Conservation (phyloP, 352 stramenopile species). For the Phytophthora citrophthora region DNA sequence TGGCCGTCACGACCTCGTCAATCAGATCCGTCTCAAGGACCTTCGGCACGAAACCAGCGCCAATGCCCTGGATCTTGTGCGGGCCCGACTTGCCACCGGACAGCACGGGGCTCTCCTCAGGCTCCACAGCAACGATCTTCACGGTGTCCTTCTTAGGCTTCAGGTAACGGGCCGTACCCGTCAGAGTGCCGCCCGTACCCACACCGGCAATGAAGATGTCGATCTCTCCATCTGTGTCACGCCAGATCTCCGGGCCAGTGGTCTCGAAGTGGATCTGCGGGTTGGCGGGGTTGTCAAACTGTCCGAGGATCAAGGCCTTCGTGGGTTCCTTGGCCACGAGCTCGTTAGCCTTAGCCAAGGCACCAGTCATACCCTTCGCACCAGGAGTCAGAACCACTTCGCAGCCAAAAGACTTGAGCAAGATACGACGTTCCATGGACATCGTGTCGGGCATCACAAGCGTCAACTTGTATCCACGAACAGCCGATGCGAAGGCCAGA, state of each 20-base stretch:
- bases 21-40: slow-evolving; percentile 86
- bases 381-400: slow-evolving; percentile 94
- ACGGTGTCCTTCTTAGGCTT: slow-evolving; percentile 88
- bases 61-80: slow-evolving; percentile 91
- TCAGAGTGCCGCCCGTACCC: slow-evolving; percentile 89
- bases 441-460: slow-evolving; percentile 97
- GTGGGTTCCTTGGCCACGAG: slow-evolving; percentile 73
- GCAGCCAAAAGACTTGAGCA: slow-evolving; percentile 94
- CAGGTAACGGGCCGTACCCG: slow-evolving; percentile 83
- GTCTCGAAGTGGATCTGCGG: slow-evolving; percentile 93
- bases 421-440: slow-evolving; percentile 95
- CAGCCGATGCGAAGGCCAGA: slow-evolving; percentile 91
- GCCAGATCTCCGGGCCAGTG: slow-evolving; percentile 89
- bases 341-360: slow-evolving; percentile 79
- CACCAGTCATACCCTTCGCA: slow-evolving; percentile 80
- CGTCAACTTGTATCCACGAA: slow-evolving; percentile 92
- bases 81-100: slow-evolving; percentile 78
- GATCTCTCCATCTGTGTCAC: slow-evolving; percentile 85
- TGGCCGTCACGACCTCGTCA: slow-evolving; percentile 90
- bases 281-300: slow-evolving; percentile 98
- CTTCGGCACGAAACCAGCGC: slow-evolving; percentile 81
- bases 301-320: slow-evolving; percentile 86
- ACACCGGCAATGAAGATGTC: slow-evolving; percentile 92
- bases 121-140: slow-evolving; percentile 86
- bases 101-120: slow-evolving; percentile 85